These are phyloP conservation scores for Harringtonia aguacate DNA, from an alignment of 2,329 filamentous ascomycete genomes.

Conservation along the genomic window DNA sequence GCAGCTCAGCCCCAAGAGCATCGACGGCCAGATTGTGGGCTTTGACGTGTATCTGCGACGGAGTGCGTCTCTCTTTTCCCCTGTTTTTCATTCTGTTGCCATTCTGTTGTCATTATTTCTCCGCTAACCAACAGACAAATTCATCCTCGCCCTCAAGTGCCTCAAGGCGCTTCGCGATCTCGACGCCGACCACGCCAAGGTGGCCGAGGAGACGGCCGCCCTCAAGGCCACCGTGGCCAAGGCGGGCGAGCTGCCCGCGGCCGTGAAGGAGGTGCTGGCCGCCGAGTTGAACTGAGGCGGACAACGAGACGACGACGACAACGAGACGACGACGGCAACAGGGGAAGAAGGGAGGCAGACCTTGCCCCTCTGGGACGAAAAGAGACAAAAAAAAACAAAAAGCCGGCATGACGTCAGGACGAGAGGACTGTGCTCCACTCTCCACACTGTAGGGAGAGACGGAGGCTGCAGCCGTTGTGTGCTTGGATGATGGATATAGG, in stretches of 20 bases:
- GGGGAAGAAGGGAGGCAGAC: neutral
- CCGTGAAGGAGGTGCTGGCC: constrained; percentile 60
- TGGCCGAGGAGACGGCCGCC: constrained; percentile 64
- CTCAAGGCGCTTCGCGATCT: constrained; percentile 63
- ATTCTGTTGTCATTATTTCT: neutral
- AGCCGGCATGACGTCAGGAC: neutral
- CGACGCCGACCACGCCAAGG: constrained; percentile 55
- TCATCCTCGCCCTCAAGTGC: constrained; percentile 76
- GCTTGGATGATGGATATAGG: neutral
- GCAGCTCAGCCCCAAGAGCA: constrained; percentile 68
- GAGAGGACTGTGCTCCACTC: too few relatives aligned
- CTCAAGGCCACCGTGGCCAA: constrained; percentile 54
- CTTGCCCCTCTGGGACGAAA: neutral
- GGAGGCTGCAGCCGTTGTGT: too few relatives aligned
- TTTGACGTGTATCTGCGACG: constrained; percentile 84
- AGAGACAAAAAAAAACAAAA: neutral
- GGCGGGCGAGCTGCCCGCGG: constrained; percentile 47
- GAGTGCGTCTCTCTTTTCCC: constrained; percentile 47
- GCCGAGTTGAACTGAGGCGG: constrained; percentile 43
- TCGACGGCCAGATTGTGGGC: constrained; percentile 72
- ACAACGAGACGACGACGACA: too few relatives aligned
- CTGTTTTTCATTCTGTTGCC: neutral
- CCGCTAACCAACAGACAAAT: constrained; percentile 53
- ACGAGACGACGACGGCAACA: too few relatives aligned
- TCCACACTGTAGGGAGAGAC: too few relatives aligned